Evolutionary conservation across 352 stramenopile genomes (phyloP), one percentile per base, ranked within the genome.

Genomic region (Phytophthora parvispora): DNA sequence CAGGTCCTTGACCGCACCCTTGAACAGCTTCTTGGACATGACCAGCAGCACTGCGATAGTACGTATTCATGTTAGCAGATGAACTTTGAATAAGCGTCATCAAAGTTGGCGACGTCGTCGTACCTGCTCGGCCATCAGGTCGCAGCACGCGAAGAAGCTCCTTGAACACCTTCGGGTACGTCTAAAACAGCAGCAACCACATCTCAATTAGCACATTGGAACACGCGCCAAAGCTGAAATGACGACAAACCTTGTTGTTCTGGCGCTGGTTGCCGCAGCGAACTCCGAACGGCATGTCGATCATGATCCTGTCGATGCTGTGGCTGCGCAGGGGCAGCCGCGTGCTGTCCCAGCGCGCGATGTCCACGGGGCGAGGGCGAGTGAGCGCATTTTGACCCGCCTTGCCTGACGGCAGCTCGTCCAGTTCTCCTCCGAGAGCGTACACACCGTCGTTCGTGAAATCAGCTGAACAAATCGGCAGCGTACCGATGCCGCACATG

Each of bases 401-500:
- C 54, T 91, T 93, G 4, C 52, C 60, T 0, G 84, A 78, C 9
- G 87, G 81, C 7, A 89, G 38, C 7, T 65, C 55, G 22, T 92
- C 83, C 16, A 95, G 36, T 38, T 95, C 87, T 2, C 87, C 87
- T 8, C 87, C 87, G 16, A 95, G 72, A 38, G 75, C 78, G 57
- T 91, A 92, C 10, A 93, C 77, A 24, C 62, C 49, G 48, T 90
- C 81, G 2, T 78, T 66, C 6, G 80, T 75, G 59, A 89, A 86
- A 24, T 81, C 69, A 12, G 81, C 74, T 10, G 70, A 68, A 64
- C 81, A 93, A 38, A 92, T 84, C 8, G 87, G 87, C 42, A 95
- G 88, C 24, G 87, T 94, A 2, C 87, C 87, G 13, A 95, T 85
- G 31, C 87, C 87, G 32, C 87, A 95, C 87, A 95, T 95, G 10